These are phyloP conservation scores for Suillus alpinus DNA, from an alignment of 768 basidiomycete genomes.

Conservation along the genomic window DNA sequence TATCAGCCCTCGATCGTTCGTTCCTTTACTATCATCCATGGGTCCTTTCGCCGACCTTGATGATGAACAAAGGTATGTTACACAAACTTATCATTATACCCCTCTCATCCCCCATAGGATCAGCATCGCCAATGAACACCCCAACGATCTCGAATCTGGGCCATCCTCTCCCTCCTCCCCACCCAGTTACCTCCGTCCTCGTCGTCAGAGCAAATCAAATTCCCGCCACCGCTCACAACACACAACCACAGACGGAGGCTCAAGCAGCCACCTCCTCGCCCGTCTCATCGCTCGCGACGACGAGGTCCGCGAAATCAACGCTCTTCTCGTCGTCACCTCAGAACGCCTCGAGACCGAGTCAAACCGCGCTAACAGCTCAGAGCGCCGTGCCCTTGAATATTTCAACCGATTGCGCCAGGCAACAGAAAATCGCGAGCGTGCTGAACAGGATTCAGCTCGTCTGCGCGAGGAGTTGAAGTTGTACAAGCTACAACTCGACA, in stretches of 20 bases:
- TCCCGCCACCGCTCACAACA: constrained; percentile 25
- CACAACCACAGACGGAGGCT: constrained; percentile 24
- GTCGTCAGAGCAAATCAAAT: constrained; percentile 25
- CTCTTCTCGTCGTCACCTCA: constrained; percentile 20
- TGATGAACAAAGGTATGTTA: constrained; percentile 26
- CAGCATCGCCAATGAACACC: constrained; percentile 25
- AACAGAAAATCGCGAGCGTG: constrained; percentile 36
- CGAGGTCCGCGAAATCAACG: constrained; percentile 30
- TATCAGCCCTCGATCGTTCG: constrained; percentile 5
- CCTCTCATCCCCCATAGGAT: constrained; percentile 14
- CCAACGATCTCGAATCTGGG: constrained; percentile 28
- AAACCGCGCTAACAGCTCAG: constrained; percentile 41
- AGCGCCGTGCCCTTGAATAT: constrained; percentile 45
- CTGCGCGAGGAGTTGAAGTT: constrained; percentile 41
- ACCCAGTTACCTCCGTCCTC: constrained; percentile 16
- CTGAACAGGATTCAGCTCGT: constrained; percentile 38
- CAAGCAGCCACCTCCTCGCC: constrained; percentile 28
- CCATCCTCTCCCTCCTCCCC: constrained; percentile 25
- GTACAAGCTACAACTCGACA: constrained; percentile 45
- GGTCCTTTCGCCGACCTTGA: constrained; percentile 23
- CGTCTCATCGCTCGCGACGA: constrained; percentile 28
- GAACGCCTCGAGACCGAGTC: constrained; percentile 41
- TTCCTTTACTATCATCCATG: constrained; percentile 18
- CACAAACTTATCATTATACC: not conserved
- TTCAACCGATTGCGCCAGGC: constrained; percentile 39